Evolutionary conservation across 257 asterid species (phyloP), one percentile per base, ranked within the genome.

Genomic region (Echium plantagineum): DNA sequence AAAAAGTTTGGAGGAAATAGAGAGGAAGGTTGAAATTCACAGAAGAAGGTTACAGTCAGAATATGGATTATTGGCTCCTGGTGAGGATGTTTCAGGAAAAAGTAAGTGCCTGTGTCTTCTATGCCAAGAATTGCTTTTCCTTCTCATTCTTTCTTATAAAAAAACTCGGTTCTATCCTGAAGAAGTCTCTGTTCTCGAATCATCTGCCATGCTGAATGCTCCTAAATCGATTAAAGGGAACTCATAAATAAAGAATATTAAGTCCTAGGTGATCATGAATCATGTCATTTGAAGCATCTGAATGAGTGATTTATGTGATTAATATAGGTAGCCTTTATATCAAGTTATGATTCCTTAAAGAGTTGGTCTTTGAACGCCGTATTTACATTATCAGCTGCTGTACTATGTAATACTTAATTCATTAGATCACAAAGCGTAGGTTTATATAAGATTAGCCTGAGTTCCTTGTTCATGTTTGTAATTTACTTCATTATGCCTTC

Each of bases 11-110:
- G 95, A 87, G 62, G 97, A 85, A 68, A 85, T 90, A 35, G 96
- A 87, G 79, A 81, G 71, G 65, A 87, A 84, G 74, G 89, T 90
- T 63, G 87, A 85, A 67, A 71, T 61, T 24, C 95, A 75, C 66
- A 75, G 87, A 66, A 79, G 76, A 69, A 81, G 71, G 60, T 81
- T 90, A 66, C 87, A 70, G 62, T 83, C 81, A 59, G 95, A 83
- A 69, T 90, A 77, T 69, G 96, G 96, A 47, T 66, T 90, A 49
- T 67, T 80, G 66, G 72, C 74, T 74, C 71, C 72, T 63, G 74
- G 69, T 52, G 85, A 85, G 60, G 94, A 74, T 70, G 70, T 74
- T 77, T 74, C 90, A 42, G 81, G 77, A 57, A 81, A 69, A 76
- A 73, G 97, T 90, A 73, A 78, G 94, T 78, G 55, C 62, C 17